phyloP scores from a whole-genome alignment of 1,284 basidiomycete species.

The Ustilago hordei region DNA sequence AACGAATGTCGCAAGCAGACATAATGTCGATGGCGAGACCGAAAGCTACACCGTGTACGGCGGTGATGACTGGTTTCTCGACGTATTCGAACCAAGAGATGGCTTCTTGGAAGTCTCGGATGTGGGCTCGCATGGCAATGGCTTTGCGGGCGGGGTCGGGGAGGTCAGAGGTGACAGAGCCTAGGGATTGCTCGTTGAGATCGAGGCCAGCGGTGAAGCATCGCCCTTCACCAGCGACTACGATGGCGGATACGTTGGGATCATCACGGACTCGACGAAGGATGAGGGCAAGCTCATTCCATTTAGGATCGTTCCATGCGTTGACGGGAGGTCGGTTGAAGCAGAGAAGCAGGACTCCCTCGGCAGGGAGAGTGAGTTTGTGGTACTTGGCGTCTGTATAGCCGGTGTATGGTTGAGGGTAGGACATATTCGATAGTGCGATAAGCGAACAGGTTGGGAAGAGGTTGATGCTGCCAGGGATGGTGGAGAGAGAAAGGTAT shows the following conservation, averaged over 20 bases:
- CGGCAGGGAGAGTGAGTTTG: constrained; percentile 53
- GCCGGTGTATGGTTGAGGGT: constrained; percentile 45
- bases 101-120: constrained; percentile 68
- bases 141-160: constrained; percentile 65
- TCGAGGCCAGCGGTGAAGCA: constrained; percentile 69
- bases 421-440: constrained; percentile 33
- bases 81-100: constrained; percentile 74
- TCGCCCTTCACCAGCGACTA: constrained; percentile 63
- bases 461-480: neutral
- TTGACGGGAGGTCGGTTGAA: constrained; percentile 66
- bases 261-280: constrained; percentile 58
- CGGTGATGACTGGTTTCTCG: constrained; percentile 85
- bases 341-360: constrained; percentile 58
- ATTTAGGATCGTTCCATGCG: constrained; percentile 61
- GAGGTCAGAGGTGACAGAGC: constrained; percentile 22
- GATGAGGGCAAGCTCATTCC: constrained; percentile 63
- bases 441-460: neutral
- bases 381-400: constrained; percentile 50
- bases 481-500: neutral
- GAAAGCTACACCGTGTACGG: constrained; percentile 80
- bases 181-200: constrained; percentile 40
- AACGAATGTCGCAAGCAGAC: constrained; percentile 83
- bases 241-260: constrained; percentile 62
- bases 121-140: constrained; percentile 53
- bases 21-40: constrained; percentile 83